These are phyloP conservation scores for Lasiosphaeriaceae sp. DNA, from an alignment of 495 filamentous ascomycete genomes.

Conservation along the genomic window DNA sequence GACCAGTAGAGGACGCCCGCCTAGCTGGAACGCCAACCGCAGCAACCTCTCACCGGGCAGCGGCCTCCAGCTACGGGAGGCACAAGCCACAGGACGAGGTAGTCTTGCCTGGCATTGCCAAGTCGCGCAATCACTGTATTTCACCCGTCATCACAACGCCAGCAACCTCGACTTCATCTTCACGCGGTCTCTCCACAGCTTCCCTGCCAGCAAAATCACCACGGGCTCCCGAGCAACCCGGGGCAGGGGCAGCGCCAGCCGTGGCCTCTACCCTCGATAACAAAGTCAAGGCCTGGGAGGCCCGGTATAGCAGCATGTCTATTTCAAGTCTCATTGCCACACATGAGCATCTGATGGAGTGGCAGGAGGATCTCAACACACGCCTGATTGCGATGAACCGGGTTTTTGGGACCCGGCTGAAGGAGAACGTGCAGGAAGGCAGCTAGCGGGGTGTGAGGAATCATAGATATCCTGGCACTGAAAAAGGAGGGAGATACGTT, in stretches of 20 bases:
- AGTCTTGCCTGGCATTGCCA: too few species aligned
- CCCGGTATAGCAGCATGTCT: constrained; percentile 10
- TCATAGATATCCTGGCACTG: too few species aligned
- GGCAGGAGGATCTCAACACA: constrained; percentile 20
- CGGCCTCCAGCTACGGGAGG: too few species aligned
- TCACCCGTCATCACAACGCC: too few species aligned
- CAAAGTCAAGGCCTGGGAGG: constrained; percentile 15
- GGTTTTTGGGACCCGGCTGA: constrained; percentile 10
- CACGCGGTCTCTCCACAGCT: too few species aligned
- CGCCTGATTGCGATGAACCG: constrained; percentile 17
- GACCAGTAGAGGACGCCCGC: background rate
- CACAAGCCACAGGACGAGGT: too few species aligned
- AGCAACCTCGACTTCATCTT: too few species aligned
- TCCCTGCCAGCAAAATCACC: too few species aligned
- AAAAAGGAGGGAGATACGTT: too few species aligned
- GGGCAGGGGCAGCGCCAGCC: background rate
- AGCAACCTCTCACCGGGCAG: background rate
- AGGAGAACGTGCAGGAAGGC: background rate
- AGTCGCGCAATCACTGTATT: too few species aligned
- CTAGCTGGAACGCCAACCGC: background rate
- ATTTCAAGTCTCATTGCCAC: background rate
- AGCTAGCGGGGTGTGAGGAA: too few species aligned
- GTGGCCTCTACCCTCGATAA: background rate
- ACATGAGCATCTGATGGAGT: constrained; percentile 11
- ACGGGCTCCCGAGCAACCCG: too few species aligned